These are phyloP conservation scores for Artemisia argyi DNA, from an alignment of 129 eudicot species.

Conservation along the genomic window DNA sequence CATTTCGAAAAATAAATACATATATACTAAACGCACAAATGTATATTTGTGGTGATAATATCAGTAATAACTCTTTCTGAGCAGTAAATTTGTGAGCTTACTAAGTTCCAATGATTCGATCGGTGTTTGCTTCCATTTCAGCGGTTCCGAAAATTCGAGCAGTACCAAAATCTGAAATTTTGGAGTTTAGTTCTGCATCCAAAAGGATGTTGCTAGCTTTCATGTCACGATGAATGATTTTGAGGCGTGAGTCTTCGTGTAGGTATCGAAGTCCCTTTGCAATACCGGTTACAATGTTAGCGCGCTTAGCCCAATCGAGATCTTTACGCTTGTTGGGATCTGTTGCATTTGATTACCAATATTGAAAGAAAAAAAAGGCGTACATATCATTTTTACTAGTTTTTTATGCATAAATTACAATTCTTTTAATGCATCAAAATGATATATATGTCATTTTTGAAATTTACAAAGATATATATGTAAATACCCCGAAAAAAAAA, in stretches of 20 bases:
- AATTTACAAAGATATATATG: no score
- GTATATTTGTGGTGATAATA: no score
- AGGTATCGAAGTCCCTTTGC: conserved; percentile 43
- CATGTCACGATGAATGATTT: conserved; percentile 36
- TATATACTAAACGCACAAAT: no score
- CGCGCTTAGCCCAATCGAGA: conserved; percentile 36
- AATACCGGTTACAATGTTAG: conserved; percentile 33
- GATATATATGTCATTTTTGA: no score
- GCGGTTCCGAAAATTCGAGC: conserved; percentile 32
- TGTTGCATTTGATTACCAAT: conserved; percentile 2
- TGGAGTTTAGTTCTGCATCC: conserved; percentile 37
- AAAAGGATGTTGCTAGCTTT: conserved; percentile 37
- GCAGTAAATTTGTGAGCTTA: conserved; percentile 10
- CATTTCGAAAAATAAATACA: no score
- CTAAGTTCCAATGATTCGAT: conserved; percentile 36
- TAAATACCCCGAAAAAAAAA: no score
- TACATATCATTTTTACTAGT: no score
- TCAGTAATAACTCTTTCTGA: no score
- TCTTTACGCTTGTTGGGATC: conserved; percentile 26
- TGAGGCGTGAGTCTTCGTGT: conserved; percentile 41
- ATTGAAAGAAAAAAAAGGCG: no score
- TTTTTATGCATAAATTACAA: no score
- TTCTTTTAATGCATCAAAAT: no score
- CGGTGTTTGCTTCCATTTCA: conserved; percentile 28
- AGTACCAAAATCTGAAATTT: conserved; percentile 46